Evolutionary conservation across 225 moss, liverwort and hornwort species (phyloP).

Genomic region (Asterella californica): DNA sequence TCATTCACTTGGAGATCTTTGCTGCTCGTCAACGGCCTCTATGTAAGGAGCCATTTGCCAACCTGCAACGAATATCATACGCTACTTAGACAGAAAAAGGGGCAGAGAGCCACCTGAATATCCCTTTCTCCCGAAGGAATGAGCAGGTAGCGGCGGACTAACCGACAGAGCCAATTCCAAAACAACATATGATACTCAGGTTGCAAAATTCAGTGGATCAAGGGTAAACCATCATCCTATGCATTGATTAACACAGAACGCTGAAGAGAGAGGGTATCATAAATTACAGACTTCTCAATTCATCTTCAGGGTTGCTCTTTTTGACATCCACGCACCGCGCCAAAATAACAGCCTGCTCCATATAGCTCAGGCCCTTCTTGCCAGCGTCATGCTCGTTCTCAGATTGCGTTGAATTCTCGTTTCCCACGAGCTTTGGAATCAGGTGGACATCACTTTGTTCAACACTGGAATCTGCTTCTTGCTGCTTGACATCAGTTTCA

Average conservation of each 20-base stretch:
- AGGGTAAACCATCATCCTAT: neutral
- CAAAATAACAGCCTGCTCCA: slow-evolving; percentile 88
- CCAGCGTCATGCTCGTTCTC: slow-evolving; percentile 31
- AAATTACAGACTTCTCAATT: slow-evolving; percentile 68
- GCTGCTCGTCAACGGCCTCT: slow-evolving; percentile 81
- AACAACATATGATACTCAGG: neutral
- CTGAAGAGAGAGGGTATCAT: neutral
- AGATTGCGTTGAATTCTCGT: slow-evolving; percentile 25
- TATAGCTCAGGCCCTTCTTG: slow-evolving; percentile 52
- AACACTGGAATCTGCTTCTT: slow-evolving; percentile 22
- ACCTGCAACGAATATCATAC: slow-evolving; percentile 37
- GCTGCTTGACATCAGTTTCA: slow-evolving; percentile 31
- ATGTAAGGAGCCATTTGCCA: slow-evolving; percentile 99
- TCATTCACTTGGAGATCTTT: slow-evolving; percentile 43
- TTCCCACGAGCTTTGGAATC: slow-evolving; percentile 66
- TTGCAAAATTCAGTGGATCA: neutral
- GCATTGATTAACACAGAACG: neutral
- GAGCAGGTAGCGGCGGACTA: neutral
- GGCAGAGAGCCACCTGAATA: neutral
- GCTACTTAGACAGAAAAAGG: no score
- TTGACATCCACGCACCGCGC: slow-evolving; percentile 82
- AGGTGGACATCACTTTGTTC: slow-evolving; percentile 61
- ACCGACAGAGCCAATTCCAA: neutral
- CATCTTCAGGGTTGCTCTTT: slow-evolving; percentile 92
- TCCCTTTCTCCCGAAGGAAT: neutral